Evolutionary conservation across 1,284 basidiomycete species (phyloP).

Genomic region (Gymnopus androsaceus): DNA sequence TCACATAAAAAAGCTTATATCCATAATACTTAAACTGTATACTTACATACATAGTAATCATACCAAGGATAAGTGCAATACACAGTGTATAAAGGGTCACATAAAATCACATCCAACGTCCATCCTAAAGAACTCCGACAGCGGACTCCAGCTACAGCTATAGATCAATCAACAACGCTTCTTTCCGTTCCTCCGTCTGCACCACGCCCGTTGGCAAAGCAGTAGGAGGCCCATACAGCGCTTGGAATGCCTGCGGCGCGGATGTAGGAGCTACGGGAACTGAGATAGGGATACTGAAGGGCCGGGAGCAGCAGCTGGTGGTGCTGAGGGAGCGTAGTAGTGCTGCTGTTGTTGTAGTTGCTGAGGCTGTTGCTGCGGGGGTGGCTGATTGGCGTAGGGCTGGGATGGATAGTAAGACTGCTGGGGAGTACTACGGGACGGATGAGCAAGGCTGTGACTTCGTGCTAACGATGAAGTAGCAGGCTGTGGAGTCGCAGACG

Average conservation of each 20-base stretch:
- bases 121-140: too few relatives aligned
- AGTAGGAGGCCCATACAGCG: constrained; percentile 45
- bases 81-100: too few relatives aligned
- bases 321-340: constrained; percentile 18
- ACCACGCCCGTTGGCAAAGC: constrained; percentile 46
- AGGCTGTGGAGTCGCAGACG: constrained; percentile 21
- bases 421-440: constrained; percentile 14
- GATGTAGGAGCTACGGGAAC: constrained; percentile 63
- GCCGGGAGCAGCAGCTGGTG: neutral
- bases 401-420: constrained; percentile 22
- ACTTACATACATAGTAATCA: too few relatives aligned
- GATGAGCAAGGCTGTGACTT: constrained; percentile 41
- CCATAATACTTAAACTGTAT: too few relatives aligned
- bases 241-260: constrained; percentile 56
- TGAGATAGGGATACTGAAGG: constrained; percentile 27
- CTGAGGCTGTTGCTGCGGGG: constrained; percentile 12
- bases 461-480: constrained; percentile 35
- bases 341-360: constrained; percentile 30
- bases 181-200: constrained; percentile 73
- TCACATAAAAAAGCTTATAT: too few relatives aligned
- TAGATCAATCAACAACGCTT: constrained; percentile 82
- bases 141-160: constrained; percentile 29
- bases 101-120: too few relatives aligned
- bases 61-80: too few relatives aligned
- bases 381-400: neutral